phyloP scores from a whole-genome alignment of 2,329 filamentous ascomycete genomes.

The Colletotrichum liriopes region DNA sequence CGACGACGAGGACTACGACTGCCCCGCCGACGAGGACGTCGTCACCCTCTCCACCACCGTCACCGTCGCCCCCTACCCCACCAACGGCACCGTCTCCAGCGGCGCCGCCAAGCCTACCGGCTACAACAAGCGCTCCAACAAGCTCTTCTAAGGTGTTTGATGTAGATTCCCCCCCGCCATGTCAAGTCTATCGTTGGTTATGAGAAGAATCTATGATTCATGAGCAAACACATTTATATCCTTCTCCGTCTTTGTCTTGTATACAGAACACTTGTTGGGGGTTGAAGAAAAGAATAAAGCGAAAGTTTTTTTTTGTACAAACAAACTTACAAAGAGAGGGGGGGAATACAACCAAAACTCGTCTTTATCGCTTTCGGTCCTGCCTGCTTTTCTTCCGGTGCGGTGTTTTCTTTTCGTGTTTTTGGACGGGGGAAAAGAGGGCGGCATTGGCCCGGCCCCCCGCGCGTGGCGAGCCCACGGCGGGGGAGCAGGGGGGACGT shows the following conservation, averaged over 20 bases:
- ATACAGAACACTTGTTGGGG: slow-evolving; percentile 23
- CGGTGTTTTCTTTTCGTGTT: not conserved
- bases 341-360: slow-evolving; percentile 4
- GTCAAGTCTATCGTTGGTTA: slow-evolving; percentile 41
- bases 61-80: slow-evolving; percentile 55
- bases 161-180: slow-evolving; percentile 40
- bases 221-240: slow-evolving; percentile 38
- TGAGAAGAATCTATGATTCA: slow-evolving; percentile 44
- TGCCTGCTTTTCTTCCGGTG: slow-evolving; percentile 1
- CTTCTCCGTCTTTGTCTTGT: slow-evolving; percentile 29
- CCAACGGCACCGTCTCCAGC: slow-evolving; percentile 56
- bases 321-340: not conserved
- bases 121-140: slow-evolving; percentile 49
- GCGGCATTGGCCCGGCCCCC: not conserved
- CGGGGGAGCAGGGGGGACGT: not conserved
- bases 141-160: slow-evolving; percentile 42
- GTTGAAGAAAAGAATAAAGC: slow-evolving; percentile 24
- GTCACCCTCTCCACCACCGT: slow-evolving; percentile 54
- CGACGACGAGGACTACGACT: slow-evolving; percentile 42
- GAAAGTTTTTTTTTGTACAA: slow-evolving; percentile 22
- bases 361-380: slow-evolving; percentile 4
- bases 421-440: slow-evolving; percentile 7
- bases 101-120: slow-evolving; percentile 55
- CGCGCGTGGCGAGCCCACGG: slow-evolving; percentile 8
- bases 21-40: slow-evolving; percentile 41